Evolutionary conservation across 2,329 filamentous ascomycete species (phyloP).

Genomic region (Pyricularia pennisetigena): DNA sequence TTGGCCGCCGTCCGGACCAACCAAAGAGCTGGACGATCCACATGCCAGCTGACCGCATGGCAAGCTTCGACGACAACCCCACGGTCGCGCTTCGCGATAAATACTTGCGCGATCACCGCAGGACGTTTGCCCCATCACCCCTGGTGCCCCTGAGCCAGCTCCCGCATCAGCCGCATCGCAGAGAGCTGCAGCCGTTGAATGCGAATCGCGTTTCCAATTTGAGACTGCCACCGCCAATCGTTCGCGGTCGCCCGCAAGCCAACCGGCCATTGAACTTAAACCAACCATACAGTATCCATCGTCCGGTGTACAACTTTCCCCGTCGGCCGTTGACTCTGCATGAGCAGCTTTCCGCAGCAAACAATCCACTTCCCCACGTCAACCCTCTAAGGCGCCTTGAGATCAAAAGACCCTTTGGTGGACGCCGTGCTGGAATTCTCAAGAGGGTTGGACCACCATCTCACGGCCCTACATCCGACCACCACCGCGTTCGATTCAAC

Average conservation of each 20-base stretch:
- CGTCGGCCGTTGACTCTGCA: neutral
- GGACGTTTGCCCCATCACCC: neutral
- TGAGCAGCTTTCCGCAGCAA: neutral
- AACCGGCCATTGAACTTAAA: neutral
- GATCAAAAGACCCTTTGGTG: neutral
- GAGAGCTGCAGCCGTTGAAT: neutral
- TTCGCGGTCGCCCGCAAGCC: neutral
- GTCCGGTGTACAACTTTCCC: neutral
- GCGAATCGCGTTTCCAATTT: neutral
- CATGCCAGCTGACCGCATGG: neutral
- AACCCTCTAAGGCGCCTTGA: neutral
- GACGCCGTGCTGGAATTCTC: neutral
- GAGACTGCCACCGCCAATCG: neutral
- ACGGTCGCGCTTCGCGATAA: neutral
- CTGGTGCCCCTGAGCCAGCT: neutral
- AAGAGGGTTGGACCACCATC: neutral
- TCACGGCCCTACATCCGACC: neutral
- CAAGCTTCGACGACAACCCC: neutral
- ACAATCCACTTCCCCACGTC: neutral
- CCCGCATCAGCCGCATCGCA: neutral
- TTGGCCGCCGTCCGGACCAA: neutral
- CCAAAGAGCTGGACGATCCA: neutral
- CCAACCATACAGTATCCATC: neutral
- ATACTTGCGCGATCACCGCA: neutral
- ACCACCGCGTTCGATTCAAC: neutral